A percentile compares a stretch with the other conserved stretches of the same genome.
These are phyloP conservation scores for Herpetospermum pedunculosum DNA, from an alignment of 306 rosid species.

Conservation along the genomic window DNA sequence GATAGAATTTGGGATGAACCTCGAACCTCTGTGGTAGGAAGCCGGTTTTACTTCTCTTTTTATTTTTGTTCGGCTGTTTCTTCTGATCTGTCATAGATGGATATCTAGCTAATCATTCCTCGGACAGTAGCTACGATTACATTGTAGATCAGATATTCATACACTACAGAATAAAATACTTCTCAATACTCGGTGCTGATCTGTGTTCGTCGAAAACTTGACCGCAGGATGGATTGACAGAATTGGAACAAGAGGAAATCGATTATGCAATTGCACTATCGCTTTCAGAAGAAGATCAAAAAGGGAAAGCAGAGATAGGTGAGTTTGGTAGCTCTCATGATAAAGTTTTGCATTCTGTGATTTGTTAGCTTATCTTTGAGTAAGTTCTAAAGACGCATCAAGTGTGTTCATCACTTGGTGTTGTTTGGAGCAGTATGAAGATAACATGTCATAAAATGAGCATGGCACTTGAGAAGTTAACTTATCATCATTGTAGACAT, in stretches of 20 bases:
- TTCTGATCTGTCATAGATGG: background rate
- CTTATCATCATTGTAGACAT: background rate
- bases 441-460: background rate
- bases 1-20: conserved; percentile 44
- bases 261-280: conserved; percentile 67
- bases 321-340: conserved; percentile 18
- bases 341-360: background rate
- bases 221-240: conserved; percentile 52
- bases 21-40: conserved; percentile 43
- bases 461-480: background rate
- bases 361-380: background rate
- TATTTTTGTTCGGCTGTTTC: background rate
- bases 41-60: background rate
- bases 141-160: background rate
- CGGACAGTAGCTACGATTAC: background rate
- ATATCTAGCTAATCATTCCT: background rate
- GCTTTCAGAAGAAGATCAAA: conserved; percentile 48
- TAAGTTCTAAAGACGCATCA: background rate
- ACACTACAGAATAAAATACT: background rate
- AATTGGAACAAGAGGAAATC: conserved; percentile 46
- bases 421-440: background rate
- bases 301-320: conserved; percentile 48
- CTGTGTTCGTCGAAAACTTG: conserved; percentile 8
- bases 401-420: background rate
- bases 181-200: background rate